phyloP scores from a whole-genome alignment of 1,284 basidiomycete genomes.

The Caloboletus firmus region DNA sequence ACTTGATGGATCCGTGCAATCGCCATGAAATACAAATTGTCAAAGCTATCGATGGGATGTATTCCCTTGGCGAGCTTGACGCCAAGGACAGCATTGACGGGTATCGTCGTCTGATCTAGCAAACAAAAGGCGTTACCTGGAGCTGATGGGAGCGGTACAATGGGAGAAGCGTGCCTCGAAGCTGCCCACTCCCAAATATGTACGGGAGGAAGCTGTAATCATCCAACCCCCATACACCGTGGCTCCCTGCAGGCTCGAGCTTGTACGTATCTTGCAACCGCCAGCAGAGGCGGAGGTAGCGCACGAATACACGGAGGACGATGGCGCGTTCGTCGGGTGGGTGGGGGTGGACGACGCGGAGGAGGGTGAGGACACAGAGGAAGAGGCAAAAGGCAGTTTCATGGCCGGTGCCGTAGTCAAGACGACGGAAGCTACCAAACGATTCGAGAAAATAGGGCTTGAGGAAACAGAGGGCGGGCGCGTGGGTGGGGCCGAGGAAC shows the following conservation, averaged over 20 bases:
- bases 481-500: conserved; percentile 50
- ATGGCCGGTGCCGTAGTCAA: conserved; percentile 98
- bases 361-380: conserved; percentile 64
- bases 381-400: conserved; percentile 88
- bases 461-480: conserved; percentile 55
- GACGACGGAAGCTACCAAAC: conserved; percentile 88
- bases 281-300: conserved; percentile 85
- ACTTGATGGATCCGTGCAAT: conserved; percentile 80
- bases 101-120: conserved; percentile 57
- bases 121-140: conserved; percentile 12
- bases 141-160: conserved; percentile 9
- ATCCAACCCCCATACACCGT: conserved; percentile 98
- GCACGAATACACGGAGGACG: conserved; percentile 65
- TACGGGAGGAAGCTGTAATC: conserved; percentile 93
- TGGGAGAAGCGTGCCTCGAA: conserved; percentile 55
- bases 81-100: conserved; percentile 57
- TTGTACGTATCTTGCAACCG: conserved; percentile 86
- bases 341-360: conserved; percentile 58
- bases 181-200: conserved; percentile 89
- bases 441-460: conserved; percentile 79
- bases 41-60: conserved; percentile 24
- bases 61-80: conserved; percentile 48
- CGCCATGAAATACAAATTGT: conserved; percentile 79
- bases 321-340: conserved; percentile 59
- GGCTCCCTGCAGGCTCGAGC: conserved; percentile 94